Evolutionary conservation across 305 asterid species (phyloP), one percentile per base, ranked within the genome.

Genomic region (Fraxinus floribunda): DNA sequence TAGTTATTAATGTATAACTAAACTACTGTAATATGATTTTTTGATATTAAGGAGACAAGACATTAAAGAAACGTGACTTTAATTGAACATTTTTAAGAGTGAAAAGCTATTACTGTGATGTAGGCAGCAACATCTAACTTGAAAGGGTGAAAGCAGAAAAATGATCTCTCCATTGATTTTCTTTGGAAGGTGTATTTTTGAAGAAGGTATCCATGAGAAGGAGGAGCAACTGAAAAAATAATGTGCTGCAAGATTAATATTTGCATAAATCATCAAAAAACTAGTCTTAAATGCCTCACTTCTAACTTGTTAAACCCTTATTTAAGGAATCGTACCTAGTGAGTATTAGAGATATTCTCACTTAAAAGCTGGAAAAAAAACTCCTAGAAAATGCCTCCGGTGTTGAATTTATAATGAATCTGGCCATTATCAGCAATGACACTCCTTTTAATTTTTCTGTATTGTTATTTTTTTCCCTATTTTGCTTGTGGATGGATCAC

Each of bases 131-230:
- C 32, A 75, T 36, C 76, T 16, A 24, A 29, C 24, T 7, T 83
- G 39, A 74, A 74, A 55, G 70, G 11, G 77, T 55, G 79, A 55
- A 78, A 78, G 78, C 38, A 52, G 85, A 75, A 39, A 60, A 24
- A 70, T 74, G 81, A 44, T 78, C 20, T 41, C 24, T 75, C 75
- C 39, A 35, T 76, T 82, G 39, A 32, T 49, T 24, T 64, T 64
- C 34, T 64, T 64, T 64, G 72, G 73, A 71, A 34, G 41, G 15
- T 70, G 36, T 39, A 10, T 52, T n/a, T 76, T 66, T 4, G 68
- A 57, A 68, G 75, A 57, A 68, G 24, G 34, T 66, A 75, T 41
- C 30, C 75, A 73, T 35, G 68, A 41, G 11, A 62, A 49, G 66
- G 8, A 57, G 83, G 15, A 60, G 79, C 52, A 85, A 78, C 75